A percentile compares a stretch with the other conserved stretches of the same genome.
Conservation (phyloP, 495 filamentous ascomycete species). For the Neurospora sp. region DNA sequence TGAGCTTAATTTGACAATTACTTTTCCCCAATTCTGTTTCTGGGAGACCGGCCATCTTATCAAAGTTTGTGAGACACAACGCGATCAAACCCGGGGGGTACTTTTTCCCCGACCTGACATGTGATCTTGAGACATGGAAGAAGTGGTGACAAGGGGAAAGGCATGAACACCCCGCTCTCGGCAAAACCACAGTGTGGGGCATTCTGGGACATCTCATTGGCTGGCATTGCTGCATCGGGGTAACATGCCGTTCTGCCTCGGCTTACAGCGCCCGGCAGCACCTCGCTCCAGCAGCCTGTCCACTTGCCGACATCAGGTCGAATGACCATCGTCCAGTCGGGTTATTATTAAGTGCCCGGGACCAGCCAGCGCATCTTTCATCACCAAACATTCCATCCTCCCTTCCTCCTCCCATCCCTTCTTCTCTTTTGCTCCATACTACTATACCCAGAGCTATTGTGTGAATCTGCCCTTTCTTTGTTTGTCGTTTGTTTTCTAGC, state of each 20-base stretch:
- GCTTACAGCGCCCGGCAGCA: constrained; percentile 13
- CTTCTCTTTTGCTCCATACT: constrained; percentile 4
- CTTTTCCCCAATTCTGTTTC: not conserved
- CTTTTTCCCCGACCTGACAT: not conserved
- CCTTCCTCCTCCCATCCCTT: not conserved
- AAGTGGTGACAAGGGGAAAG: not conserved
- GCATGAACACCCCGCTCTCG: constrained; percentile 13
- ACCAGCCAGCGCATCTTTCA: constrained; percentile 3
- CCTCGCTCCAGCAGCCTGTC: constrained; percentile 1
- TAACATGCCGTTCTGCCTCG: constrained; percentile 12
- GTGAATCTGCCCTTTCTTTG: not conserved
- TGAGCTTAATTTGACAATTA: not conserved
- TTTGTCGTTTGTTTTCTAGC: not conserved
- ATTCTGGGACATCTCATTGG: not conserved
- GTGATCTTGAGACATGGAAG: not conserved
- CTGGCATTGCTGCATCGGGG: not conserved
- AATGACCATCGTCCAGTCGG: not conserved
- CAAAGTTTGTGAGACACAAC: not conserved
- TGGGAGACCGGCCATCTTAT: not conserved
- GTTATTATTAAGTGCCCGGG: constrained; percentile 1
- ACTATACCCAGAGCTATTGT: not conserved
- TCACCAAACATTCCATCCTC: not conserved
- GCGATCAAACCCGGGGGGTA: not conserved
- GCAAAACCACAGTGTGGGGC: constrained; percentile 8
- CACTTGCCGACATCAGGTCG: constrained; percentile 11